These are phyloP conservation scores for Harringtonia aguacate DNA, from an alignment of 2,329 filamentous ascomycete species.

Conservation along the genomic window DNA sequence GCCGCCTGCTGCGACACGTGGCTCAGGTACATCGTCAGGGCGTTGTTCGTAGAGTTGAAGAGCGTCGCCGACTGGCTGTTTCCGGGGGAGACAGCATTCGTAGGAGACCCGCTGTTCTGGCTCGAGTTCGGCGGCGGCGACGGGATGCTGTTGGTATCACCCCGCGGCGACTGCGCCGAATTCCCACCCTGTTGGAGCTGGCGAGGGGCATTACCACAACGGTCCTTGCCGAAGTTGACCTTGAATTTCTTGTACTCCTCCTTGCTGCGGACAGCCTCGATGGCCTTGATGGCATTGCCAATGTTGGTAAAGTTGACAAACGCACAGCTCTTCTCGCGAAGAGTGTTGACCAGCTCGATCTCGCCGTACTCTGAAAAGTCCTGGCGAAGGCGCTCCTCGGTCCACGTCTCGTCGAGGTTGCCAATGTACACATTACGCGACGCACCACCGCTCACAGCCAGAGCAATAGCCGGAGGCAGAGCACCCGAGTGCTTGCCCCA, in stretches of 20 bases:
- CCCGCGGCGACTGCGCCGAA: conserved; percentile 51
- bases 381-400: conserved; percentile 86
- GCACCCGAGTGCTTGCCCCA: conserved; percentile 99
- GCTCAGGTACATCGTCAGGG: conserved; percentile 85
- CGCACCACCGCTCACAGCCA: conserved; percentile 91
- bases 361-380: conserved; percentile 97
- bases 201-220: conserved; percentile 90
- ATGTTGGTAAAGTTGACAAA: conserved; percentile 99
- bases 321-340: conserved; percentile 97
- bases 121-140: conserved; percentile 48
- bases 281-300: conserved; percentile 98
- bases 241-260: conserved; percentile 99
- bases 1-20: conserved; percentile 67
- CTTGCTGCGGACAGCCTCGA: conserved; percentile 86
- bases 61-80: conserved; percentile 52
- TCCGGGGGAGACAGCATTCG: conserved; percentile 23
- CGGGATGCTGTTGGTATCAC: conserved; percentile 48
- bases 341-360: conserved; percentile 92
- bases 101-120: conserved; percentile 48
- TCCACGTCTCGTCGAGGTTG: conserved; percentile 95
- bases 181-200: conserved; percentile 48
- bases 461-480: conserved; percentile 85
- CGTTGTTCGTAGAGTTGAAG: conserved; percentile 77
- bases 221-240: conserved; percentile 98
- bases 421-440: conserved; percentile 98